A percentile compares a stretch with the other conserved stretches of the same genome.
phyloP scores from a whole-genome alignment of 139 green algal species.

The Asterochloris erici region DNA sequence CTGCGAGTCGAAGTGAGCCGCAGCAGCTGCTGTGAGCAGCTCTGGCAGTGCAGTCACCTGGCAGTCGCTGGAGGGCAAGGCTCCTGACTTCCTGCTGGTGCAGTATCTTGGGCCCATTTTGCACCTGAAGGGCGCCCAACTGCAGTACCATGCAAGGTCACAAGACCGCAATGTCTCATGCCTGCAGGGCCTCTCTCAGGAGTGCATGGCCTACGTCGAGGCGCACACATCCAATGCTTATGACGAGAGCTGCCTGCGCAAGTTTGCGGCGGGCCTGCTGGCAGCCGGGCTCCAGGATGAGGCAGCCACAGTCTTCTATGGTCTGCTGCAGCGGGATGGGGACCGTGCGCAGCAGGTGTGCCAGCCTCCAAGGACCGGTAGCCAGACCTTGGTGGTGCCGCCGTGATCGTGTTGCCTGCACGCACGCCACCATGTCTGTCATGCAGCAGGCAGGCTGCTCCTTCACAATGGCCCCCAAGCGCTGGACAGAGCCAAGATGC shows the following conservation, averaged over 20 bases:
- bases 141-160: background rate
- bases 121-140: no score
- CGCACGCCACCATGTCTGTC: no score
- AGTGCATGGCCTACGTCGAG: slow-evolving; percentile 37
- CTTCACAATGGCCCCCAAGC: background rate
- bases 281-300: slow-evolving; percentile 27
- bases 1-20: slow-evolving; percentile 4
- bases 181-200: slow-evolving; percentile 36
- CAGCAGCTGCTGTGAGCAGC: no score
- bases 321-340: background rate
- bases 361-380: background rate
- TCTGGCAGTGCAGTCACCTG: no score
- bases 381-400: no score
- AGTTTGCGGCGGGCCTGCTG: slow-evolving; percentile 46
- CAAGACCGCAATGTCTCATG: background rate
- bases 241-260: slow-evolving; percentile 32
- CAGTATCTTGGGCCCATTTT: no score
- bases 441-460: no score
- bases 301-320: slow-evolving; percentile 7
- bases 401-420: no score
- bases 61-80: no score
- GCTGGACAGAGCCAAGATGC: slow-evolving; percentile 2
- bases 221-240: slow-evolving; percentile 38
- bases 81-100: no score
- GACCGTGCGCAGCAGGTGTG: background rate